phyloP scores from a whole-genome alignment of 1,284 basidiomycete species.

The Thelephora terrestris region DNA sequence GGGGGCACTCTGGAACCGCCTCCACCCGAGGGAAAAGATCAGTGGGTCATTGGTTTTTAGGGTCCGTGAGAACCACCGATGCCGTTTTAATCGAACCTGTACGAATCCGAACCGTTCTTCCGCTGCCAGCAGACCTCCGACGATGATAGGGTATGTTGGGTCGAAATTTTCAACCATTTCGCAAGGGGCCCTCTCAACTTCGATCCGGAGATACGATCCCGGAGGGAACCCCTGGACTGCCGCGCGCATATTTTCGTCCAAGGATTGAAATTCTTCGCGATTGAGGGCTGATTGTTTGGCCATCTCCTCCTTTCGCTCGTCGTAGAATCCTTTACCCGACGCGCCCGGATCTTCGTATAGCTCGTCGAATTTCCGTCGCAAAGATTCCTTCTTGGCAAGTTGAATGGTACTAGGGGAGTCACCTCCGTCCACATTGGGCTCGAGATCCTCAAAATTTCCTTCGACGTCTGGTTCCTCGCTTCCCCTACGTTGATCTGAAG shows the following conservation, averaged over 20 bases:
- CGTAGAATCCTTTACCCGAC: constrained; percentile 78
- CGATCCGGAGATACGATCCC: constrained; percentile 91
- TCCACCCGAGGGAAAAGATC: constrained; percentile 93
- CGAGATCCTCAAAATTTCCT: constrained; percentile 35
- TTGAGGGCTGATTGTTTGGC: constrained; percentile 80
- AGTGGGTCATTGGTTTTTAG: constrained; percentile 98
- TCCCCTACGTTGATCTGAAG: constrained; percentile 25
- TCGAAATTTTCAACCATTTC: constrained; percentile 95
- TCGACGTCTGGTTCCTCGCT: constrained; percentile 37
- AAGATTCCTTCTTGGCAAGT: constrained; percentile 79
- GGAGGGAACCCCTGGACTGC: constrained; percentile 88
- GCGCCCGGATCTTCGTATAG: constrained; percentile 89
- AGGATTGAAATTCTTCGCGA: constrained; percentile 74
- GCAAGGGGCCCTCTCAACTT: constrained; percentile 76
- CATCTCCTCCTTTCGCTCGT: constrained; percentile 88
- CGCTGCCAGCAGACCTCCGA: constrained; percentile 86
- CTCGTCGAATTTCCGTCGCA: constrained; percentile 95
- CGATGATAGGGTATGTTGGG: constrained; percentile 81
- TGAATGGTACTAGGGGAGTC: constrained; percentile 46
- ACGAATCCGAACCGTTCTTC: constrained; percentile 92
- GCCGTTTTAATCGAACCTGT: constrained; percentile 93
- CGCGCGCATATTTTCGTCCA: constrained; percentile 72
- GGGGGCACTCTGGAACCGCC: constrained; percentile 90
- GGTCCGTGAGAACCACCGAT: constrained; percentile 88
- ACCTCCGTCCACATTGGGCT: constrained; percentile 25